Conservation (phyloP, 2,329 filamentous ascomycete species). For the Pseudogymnoascus sp. region DNA sequence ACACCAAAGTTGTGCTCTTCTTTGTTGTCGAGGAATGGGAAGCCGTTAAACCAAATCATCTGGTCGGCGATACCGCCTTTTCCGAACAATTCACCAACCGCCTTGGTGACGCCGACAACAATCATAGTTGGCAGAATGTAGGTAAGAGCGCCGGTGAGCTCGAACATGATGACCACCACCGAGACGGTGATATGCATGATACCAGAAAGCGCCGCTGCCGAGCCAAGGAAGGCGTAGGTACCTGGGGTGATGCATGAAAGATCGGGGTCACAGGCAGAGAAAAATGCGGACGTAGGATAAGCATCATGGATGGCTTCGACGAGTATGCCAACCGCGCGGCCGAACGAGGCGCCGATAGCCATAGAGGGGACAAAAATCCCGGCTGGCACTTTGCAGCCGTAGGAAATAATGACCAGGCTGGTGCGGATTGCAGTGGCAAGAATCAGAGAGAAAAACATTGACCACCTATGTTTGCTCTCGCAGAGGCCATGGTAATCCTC, state of each 20-base stretch:
- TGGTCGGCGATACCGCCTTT: conserved; percentile 94
- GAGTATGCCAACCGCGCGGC: conserved; percentile 85
- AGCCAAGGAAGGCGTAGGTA: conserved; percentile 92
- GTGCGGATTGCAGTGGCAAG: conserved; percentile 74
- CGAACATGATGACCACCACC: conserved; percentile 98
- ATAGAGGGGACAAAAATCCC: conserved; percentile 98
- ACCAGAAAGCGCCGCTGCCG: conserved; percentile 81
- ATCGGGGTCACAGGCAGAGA: conserved; percentile 80
- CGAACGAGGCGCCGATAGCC: conserved; percentile 92
- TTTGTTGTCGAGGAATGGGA: conserved; percentile 94
- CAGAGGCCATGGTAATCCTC: conserved; percentile 88
- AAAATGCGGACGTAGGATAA: conserved; percentile 75
- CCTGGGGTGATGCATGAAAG: conserved; percentile 94
- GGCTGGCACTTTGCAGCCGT: conserved; percentile 94
- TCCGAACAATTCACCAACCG: conserved; percentile 82
- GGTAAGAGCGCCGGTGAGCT: conserved; percentile 90
- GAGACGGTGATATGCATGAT: conserved; percentile 98
- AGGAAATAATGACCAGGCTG: conserved; percentile 86
- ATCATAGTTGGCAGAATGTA: conserved; percentile 99
- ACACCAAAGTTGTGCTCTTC: conserved; percentile 96
- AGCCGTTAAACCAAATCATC: conserved; percentile 98
- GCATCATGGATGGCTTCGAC: conserved; percentile 83
- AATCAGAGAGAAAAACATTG: conserved; percentile 68
- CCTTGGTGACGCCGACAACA: conserved; percentile 93
- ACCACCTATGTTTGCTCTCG: conserved; percentile 64